Evolutionary conservation across 2,329 filamentous ascomycete genomes (phyloP).

Genomic region (Magnaporthales sp.): DNA sequence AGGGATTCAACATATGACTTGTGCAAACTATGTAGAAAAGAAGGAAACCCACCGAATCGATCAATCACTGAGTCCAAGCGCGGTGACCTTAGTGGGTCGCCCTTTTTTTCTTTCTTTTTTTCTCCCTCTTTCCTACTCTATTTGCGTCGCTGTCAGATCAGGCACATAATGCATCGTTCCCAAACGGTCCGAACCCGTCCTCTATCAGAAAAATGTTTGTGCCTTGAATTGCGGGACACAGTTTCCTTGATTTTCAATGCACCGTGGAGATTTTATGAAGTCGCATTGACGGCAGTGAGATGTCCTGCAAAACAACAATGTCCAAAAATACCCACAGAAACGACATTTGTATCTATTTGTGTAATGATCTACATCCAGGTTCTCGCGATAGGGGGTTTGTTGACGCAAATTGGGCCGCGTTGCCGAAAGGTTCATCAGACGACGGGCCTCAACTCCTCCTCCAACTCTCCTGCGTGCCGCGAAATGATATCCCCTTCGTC

Average conservation of each 20-base stretch:
- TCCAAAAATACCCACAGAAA: neutral
- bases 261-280: neutral
- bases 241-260: neutral
- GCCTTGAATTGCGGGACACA: neutral
- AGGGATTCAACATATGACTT: too few species aligned
- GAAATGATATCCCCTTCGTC: conserved; percentile 17
- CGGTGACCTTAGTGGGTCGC: neutral
- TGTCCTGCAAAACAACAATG: neutral
- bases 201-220: neutral
- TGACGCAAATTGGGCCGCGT: too few species aligned
- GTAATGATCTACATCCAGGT: neutral
- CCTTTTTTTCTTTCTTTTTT: too few species aligned
- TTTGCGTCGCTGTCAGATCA: neutral
- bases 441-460: conserved; percentile 13
- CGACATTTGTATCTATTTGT: neutral
- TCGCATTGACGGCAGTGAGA: neutral
- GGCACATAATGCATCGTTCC: neutral
- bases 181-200: neutral
- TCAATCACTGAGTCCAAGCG: neutral
- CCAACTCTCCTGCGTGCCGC: conserved; percentile 14
- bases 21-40: too few species aligned
- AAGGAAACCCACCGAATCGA: neutral
- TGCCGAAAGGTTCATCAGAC: neutral
- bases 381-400: neutral
- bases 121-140: neutral